A percentile compares a stretch with the other conserved stretches of the same genome.
Conservation (phyloP, 2,329 filamentous ascomycete species). For the Aureobasidium lini region DNA sequence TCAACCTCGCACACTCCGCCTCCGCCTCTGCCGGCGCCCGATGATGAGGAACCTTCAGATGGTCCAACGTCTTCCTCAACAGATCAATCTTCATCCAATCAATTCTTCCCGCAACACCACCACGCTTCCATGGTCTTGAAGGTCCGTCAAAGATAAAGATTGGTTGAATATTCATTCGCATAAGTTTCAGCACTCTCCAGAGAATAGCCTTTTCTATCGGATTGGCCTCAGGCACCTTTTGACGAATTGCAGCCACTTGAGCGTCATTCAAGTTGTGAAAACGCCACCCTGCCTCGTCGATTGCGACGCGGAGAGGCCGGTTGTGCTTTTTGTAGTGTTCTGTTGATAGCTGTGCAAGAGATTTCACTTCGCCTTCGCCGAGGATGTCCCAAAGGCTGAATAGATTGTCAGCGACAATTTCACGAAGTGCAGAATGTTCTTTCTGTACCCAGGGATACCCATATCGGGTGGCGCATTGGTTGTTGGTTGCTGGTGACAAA, state of each 20-base stretch:
- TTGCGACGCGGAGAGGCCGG: conserved; percentile 33
- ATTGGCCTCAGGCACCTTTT: conserved; percentile 31
- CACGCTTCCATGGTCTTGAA: conserved; percentile 33
- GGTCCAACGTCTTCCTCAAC: conserved; percentile 32
- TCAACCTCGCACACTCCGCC: conserved; percentile 41
- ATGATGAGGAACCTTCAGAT: conserved; percentile 36
- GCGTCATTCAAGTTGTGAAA: conserved; percentile 35
- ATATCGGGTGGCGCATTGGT: not conserved
- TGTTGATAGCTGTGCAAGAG: conserved; percentile 32
- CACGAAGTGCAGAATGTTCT: too few species aligned
- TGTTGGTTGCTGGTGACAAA: not conserved
- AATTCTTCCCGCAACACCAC: conserved; percentile 25
- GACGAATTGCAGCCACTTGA: conserved; percentile 29
- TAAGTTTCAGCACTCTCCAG: conserved; percentile 37
- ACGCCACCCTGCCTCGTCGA: conserved; percentile 39
- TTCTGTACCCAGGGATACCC: conserved; percentile 15
- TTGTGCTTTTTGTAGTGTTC: conserved; percentile 29
- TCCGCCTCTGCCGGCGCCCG: conserved; percentile 42
- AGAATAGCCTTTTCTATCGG: conserved; percentile 37
- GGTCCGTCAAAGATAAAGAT: conserved; percentile 51
- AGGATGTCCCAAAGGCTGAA: conserved; percentile 32
- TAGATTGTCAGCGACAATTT: not conserved
- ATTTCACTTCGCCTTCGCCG: conserved; percentile 28
- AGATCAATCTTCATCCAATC: conserved; percentile 27
- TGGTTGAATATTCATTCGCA: conserved; percentile 44